Conservation (phyloP, 2,329 filamentous ascomycete species). For the Rutstroemia sp. region DNA sequence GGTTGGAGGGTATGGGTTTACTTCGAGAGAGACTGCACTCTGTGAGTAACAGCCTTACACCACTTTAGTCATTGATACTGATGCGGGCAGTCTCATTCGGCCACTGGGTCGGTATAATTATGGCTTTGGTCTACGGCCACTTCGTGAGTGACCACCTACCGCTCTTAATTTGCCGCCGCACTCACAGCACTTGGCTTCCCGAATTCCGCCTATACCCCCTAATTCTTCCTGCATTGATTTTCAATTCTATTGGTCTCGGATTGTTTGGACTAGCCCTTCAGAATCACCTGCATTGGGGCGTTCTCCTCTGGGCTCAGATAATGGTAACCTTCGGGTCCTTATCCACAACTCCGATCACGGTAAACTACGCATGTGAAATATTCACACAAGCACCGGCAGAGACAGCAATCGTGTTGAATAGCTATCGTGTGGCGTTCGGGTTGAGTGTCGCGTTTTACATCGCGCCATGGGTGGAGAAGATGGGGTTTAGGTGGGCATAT, state of each 20-base stretch:
- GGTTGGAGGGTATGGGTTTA: conserved; percentile 37
- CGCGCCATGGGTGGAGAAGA: conserved; percentile 31
- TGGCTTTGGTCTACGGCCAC: conserved; percentile 32
- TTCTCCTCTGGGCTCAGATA: conserved; percentile 34
- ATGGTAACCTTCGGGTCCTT: conserved; percentile 32
- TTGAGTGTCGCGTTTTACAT: conserved; percentile 35
- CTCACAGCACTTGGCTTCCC: conserved; percentile 30
- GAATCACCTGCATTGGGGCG: conserved; percentile 34
- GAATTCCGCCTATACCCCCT: conserved; percentile 33
- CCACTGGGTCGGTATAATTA: conserved; percentile 35
- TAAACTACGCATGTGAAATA: conserved; percentile 24
- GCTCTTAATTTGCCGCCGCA: conserved; percentile 19
- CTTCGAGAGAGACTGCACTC: conserved; percentile 33
- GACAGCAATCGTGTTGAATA: conserved; percentile 30
- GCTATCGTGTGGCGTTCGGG: conserved; percentile 32
- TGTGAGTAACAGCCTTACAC: conserved; percentile 4
- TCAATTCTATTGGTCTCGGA: conserved; percentile 30
- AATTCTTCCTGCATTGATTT: conserved; percentile 27
- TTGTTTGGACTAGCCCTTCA: conserved; percentile 34
- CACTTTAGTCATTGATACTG: no score
- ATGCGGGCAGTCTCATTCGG: conserved; percentile 31
- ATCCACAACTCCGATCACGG: conserved; percentile 10
- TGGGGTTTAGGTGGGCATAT: conserved; percentile 34
- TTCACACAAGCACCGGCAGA: conserved; percentile 34
- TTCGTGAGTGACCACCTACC: conserved; percentile 35